phyloP scores from a whole-genome alignment of 1,284 basidiomycete species.

The Boletellus deceptivus region DNA sequence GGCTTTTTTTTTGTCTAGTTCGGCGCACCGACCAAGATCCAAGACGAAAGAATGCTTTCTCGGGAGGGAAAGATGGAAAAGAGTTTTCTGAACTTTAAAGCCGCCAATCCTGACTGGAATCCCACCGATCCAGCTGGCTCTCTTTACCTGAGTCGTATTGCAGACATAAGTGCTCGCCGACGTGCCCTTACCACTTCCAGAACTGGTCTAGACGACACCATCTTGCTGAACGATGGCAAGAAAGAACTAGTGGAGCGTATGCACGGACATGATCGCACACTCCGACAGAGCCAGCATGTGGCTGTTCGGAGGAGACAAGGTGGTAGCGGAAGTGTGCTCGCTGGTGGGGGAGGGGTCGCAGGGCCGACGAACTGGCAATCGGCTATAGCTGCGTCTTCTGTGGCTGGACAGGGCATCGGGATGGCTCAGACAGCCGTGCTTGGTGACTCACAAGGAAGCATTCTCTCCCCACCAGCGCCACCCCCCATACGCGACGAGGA shows the following conservation, averaged over 20 bases:
- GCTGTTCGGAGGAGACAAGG: conserved; percentile 45
- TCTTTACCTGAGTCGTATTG: conserved; percentile 80
- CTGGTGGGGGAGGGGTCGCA: conserved; percentile 18
- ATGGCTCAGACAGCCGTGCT: conserved; percentile 68
- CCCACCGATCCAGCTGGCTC: conserved; percentile 85
- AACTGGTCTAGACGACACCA: conserved; percentile 31
- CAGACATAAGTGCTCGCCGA: conserved; percentile 59
- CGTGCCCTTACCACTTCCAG: conserved; percentile 28
- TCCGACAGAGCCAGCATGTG: conserved; percentile 64
- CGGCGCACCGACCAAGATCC: conserved; percentile 67
- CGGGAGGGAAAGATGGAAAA: conserved; percentile 99
- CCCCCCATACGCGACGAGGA: conserved; percentile 44
- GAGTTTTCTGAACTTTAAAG: conserved; percentile 95
- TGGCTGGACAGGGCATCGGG: conserved; percentile 30
- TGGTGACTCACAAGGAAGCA: conserved; percentile 68
- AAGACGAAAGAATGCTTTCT: conserved; percentile 75
- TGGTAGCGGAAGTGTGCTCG: conserved; percentile 39
- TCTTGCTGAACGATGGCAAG: conserved; percentile 33
- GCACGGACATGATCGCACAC: conserved; percentile 70
- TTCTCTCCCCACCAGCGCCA: conserved; percentile 11
- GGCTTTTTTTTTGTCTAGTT: conserved; percentile 45
- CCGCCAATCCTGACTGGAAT: conserved; percentile 93
- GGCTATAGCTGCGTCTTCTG: conserved; percentile 17
- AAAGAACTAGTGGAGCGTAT: conserved; percentile 52
- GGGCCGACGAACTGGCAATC: conserved; percentile 32